Percentiles rank a stretch among this genome's conserved stretches.
Conservation (phyloP, 2,329 filamentous ascomycete species). For the Microdochium trichocladiopsis region DNA sequence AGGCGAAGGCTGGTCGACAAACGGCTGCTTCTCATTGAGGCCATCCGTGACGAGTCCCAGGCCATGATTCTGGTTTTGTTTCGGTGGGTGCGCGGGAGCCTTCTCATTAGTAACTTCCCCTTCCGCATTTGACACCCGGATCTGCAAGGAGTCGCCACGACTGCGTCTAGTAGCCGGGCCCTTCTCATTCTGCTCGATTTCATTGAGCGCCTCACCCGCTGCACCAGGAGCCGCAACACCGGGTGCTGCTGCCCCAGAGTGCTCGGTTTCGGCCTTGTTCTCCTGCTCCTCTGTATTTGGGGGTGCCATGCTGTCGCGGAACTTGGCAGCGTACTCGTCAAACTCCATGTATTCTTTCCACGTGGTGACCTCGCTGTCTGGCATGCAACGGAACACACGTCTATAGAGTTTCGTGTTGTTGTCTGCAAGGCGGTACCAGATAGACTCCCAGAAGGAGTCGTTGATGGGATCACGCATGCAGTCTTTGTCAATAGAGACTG, state of each 20-base stretch:
- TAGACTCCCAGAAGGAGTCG: slow-evolving; percentile 74
- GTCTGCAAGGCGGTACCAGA: slow-evolving; percentile 79
- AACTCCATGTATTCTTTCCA: slow-evolving; percentile 93
- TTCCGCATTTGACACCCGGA: slow-evolving; percentile 9
- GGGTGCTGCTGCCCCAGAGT: slow-evolving; percentile 10
- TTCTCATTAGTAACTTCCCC: slow-evolving; percentile 14
- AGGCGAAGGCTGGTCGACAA: slow-evolving; percentile 23
- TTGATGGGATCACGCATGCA: slow-evolving; percentile 92
- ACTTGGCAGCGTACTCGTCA: slow-evolving; percentile 67
- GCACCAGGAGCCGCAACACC: slow-evolving; percentile 16
- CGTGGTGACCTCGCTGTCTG: slow-evolving; percentile 85
- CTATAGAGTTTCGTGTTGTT: slow-evolving; percentile 97
- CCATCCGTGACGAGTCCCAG: background rate
- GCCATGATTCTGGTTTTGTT: background rate
- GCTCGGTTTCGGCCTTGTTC: slow-evolving; percentile 28
- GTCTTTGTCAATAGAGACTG: slow-evolving; percentile 72
- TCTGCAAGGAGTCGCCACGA: slow-evolving; percentile 9
- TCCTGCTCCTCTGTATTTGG: slow-evolving; percentile 49
- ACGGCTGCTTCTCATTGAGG: slow-evolving; percentile 18
- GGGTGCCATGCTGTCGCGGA: slow-evolving; percentile 59
- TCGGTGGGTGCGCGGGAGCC: slow-evolving; percentile 7
- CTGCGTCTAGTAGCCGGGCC: slow-evolving; percentile 4
- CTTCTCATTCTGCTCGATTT: slow-evolving; percentile 12
- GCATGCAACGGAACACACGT: slow-evolving; percentile 92
- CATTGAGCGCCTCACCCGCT: slow-evolving; percentile 12